A percentile compares a stretch with the other conserved stretches of the same genome.
These are phyloP conservation scores for Neurospora sp. DNA, from an alignment of 495 filamentous ascomycete species.

Conservation along the genomic window DNA sequence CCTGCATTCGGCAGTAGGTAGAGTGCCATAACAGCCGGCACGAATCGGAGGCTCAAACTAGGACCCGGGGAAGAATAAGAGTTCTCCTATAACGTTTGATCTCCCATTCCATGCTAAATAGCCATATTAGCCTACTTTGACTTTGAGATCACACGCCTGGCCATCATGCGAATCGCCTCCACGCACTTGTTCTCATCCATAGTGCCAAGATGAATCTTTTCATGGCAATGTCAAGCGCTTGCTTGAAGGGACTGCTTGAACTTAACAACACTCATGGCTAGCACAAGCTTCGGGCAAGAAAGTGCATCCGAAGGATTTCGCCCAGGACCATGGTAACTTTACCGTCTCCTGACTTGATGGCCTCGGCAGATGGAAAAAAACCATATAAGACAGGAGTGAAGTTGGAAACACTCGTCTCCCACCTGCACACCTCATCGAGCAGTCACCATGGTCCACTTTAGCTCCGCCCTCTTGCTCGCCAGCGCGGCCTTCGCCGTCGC, in stretches of 20 bases:
- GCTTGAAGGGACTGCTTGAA: neutral
- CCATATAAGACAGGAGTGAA: constrained; percentile 9
- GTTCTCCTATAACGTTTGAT: constrained; percentile 6
- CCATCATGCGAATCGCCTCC: neutral
- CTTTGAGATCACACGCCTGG: constrained; percentile 6
- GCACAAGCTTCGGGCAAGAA: neutral
- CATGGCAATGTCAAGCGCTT: constrained; percentile 1
- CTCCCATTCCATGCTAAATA: constrained; percentile 19
- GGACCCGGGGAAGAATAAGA: constrained; percentile 2
- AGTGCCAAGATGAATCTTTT: constrained; percentile 19
- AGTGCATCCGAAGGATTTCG: neutral
- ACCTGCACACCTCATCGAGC: neutral
- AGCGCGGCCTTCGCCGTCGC: constrained; percentile 30
- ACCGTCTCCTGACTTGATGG: neutral
- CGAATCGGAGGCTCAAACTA: constrained; percentile 14
- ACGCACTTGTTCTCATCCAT: constrained; percentile 11
- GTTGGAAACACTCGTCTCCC: neutral
- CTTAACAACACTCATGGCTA: neutral
- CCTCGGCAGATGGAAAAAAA: neutral
- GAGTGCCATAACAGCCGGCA: neutral
- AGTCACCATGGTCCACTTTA: constrained; percentile 31
- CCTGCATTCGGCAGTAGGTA: constrained; percentile 16
- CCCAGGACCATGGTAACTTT: constrained; percentile 4
- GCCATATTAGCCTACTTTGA: constrained; percentile 20
- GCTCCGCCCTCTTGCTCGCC: constrained; percentile 31